Percentiles rank a stretch among this genome's conserved stretches.
Conservation (phyloP, 2,329 filamentous ascomycete species). For the Arthrobotrys entomopaga region DNA sequence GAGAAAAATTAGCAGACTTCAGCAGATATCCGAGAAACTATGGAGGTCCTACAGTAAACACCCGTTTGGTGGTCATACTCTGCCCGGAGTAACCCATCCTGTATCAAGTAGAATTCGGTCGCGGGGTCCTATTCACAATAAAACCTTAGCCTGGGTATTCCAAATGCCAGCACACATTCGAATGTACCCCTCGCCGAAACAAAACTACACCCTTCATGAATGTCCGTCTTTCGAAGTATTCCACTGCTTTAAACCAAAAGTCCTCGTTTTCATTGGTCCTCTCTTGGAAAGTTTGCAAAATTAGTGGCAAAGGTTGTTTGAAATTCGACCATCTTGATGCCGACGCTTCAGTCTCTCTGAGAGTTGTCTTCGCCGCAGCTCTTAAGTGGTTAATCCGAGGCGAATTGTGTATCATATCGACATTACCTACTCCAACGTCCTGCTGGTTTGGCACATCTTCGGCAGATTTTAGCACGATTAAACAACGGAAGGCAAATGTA, state of each 20-base stretch:
- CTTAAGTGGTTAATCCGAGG: constrained; percentile 82
- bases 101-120: constrained; percentile 87
- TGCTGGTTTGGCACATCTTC: constrained; percentile 37
- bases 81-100: constrained; percentile 85
- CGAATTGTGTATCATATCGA: constrained; percentile 74
- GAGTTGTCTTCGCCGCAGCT: constrained; percentile 78
- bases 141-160: constrained; percentile 15
- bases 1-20: constrained; percentile 8
- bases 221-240: constrained; percentile 78
- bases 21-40: neutral
- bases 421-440: constrained; percentile 60
- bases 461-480: constrained; percentile 18
- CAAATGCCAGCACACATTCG: constrained; percentile 50
- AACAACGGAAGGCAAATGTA: neutral
- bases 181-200: constrained; percentile 73
- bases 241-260: constrained; percentile 86
- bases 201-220: constrained; percentile 76
- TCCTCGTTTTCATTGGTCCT: constrained; percentile 87
- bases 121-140: constrained; percentile 69
- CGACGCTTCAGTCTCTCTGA: constrained; percentile 72
- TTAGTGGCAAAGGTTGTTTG: constrained; percentile 86
- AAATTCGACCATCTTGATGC: constrained; percentile 82
- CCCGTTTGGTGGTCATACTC: constrained; percentile 94
- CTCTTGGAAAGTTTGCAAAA: constrained; percentile 94
- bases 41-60: constrained; percentile 66